phyloP scores from a whole-genome alignment of 495 filamentous ascomycete genomes.

The Penicillium cataractarum region DNA sequence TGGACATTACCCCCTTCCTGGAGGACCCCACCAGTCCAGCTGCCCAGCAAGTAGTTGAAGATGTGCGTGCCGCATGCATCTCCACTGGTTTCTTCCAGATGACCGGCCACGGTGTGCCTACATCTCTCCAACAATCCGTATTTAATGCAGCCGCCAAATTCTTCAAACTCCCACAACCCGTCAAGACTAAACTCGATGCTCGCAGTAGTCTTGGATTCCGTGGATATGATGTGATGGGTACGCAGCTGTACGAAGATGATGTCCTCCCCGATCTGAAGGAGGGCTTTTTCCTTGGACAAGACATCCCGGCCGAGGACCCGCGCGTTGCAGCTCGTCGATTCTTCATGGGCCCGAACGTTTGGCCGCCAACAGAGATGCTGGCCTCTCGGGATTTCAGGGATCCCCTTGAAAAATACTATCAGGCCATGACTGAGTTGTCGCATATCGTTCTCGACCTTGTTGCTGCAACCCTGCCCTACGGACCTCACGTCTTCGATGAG shows the following conservation, averaged over 20 bases:
- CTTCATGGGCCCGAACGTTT: conserved; percentile 34
- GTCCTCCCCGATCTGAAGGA: conserved; percentile 36
- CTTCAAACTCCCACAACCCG: conserved; percentile 35
- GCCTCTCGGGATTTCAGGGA: conserved; percentile 17
- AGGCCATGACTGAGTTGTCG: conserved; percentile 15
- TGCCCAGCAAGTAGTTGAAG: conserved; percentile 25
- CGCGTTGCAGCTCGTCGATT: conserved; percentile 25
- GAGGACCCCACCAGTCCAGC: conserved; percentile 29
- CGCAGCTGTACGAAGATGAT: conserved; percentile 29
- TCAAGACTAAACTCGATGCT: conserved; percentile 31
- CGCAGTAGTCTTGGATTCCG: conserved; percentile 25
- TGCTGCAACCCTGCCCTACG: conserved; percentile 28
- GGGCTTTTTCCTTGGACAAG: conserved; percentile 37
- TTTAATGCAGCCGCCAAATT: conserved; percentile 31
- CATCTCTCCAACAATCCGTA: conserved; percentile 29
- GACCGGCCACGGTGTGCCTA: conserved; percentile 32
- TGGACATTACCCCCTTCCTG: conserved; percentile 28
- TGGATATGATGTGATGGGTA: conserved; percentile 36
- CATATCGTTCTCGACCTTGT: conserved; percentile 25
- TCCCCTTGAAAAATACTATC: conserved; percentile 27
- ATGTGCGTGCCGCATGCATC: conserved; percentile 32
- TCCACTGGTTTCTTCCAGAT: conserved; percentile 45
- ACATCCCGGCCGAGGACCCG: conserved; percentile 32
- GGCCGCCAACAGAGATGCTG: conserved; percentile 26
- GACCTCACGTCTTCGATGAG: conserved; percentile 32